Conservation (phyloP, 768 basidiomycete species). For the Boletus insuetus region DNA sequence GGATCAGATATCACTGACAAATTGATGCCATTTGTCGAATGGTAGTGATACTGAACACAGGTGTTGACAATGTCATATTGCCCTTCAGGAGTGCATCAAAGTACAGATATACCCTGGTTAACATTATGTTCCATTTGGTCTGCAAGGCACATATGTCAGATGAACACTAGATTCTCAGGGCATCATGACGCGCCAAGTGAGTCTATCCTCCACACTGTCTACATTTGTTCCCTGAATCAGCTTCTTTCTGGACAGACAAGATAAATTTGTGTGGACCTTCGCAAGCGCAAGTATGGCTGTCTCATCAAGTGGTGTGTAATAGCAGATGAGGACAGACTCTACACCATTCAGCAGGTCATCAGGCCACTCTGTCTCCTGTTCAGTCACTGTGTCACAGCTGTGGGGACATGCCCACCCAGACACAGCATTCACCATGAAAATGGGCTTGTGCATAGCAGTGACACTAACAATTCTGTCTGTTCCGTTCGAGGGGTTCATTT, state of each 20-base stretch:
- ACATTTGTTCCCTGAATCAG: not conserved
- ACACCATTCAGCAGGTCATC: not conserved
- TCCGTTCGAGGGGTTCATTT: too few relatives aligned
- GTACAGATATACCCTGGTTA: too few relatives aligned
- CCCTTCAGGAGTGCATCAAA: too few relatives aligned
- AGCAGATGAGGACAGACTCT: not conserved
- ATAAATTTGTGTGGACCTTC: conserved; percentile 1
- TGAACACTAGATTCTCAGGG: not conserved
- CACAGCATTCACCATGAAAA: too few relatives aligned
- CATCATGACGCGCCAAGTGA: not conserved
- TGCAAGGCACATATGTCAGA: not conserved
- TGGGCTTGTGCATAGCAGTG: too few relatives aligned
- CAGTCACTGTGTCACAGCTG: too few relatives aligned
- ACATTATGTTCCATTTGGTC: not conserved
- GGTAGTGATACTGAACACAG: too few relatives aligned
- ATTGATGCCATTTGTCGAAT: too few relatives aligned
- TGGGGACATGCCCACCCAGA: too few relatives aligned
- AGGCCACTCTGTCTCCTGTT: not conserved
- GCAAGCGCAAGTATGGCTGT: not conserved
- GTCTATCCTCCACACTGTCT: conserved; percentile 1
- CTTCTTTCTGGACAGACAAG: not conserved
- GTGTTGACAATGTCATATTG: too few relatives aligned
- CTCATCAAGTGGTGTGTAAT: not conserved
- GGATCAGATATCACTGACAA: too few relatives aligned
- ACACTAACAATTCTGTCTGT: too few relatives aligned